These are phyloP conservation scores for Isabelozyma pseudorhagii DNA, from an alignment of 805 yeast species.

Conservation along the genomic window DNA sequence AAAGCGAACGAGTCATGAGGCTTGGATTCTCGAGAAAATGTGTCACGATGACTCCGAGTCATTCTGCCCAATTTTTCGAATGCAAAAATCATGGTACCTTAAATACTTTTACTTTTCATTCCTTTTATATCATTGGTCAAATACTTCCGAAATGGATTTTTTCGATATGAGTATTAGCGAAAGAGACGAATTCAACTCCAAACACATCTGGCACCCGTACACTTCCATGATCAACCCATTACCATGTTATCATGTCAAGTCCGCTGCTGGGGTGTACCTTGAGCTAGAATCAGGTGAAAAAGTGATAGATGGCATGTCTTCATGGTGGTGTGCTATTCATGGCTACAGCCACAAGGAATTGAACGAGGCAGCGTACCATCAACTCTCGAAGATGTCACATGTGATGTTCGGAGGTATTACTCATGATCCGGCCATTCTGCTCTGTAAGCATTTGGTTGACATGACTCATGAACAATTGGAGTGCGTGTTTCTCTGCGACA, in stretches of 20 bases:
- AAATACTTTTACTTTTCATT: no score
- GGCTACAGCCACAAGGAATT: constrained; percentile 19
- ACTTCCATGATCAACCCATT: constrained; percentile 20
- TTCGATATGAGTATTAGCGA: neutral
- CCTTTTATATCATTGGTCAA: no score
- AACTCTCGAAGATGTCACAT: constrained; percentile 20
- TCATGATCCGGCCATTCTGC: constrained; percentile 19
- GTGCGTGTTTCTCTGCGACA: constrained; percentile 5
- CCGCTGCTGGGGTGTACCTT: constrained; percentile 16
- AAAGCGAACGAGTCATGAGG: neutral
- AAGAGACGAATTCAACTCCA: constrained; percentile 11
- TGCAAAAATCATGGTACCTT: neutral
- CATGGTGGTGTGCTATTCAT: constrained; percentile 30
- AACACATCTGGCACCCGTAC: constrained; percentile 29
- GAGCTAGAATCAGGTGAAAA: constrained; percentile 11
- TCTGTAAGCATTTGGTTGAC: constrained; percentile 24
- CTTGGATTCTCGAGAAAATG: neutral
- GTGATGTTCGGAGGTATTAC: constrained; percentile 19
- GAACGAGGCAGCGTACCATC: constrained; percentile 25
- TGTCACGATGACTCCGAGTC: neutral
- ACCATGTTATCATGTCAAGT: constrained; percentile 16
- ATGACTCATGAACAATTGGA: constrained; percentile 23
- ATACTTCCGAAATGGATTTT: neutral
- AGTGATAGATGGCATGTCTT: constrained; percentile 25
- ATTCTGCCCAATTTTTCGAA: neutral